phyloP scores from a whole-genome alignment of 208 protist genomes.

The Leishmania gerbilli region DNA sequence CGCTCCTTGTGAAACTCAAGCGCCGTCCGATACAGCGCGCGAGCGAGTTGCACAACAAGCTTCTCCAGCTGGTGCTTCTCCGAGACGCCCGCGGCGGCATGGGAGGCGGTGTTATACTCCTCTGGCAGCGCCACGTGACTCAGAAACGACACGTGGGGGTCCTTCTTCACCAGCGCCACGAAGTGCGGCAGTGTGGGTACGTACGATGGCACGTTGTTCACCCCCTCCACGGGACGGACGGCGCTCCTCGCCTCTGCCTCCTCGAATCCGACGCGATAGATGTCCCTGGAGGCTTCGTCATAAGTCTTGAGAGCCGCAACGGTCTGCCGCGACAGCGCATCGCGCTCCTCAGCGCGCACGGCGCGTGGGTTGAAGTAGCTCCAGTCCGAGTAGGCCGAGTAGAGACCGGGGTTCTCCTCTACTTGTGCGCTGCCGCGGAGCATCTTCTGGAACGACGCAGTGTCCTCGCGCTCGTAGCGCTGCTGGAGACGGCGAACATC shows the following conservation, averaged over 20 bases:
- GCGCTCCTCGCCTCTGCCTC: constrained; percentile 32
- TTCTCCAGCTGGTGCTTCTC: constrained; percentile 51
- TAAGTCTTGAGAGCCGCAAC: constrained; percentile 66
- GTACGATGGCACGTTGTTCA: constrained; percentile 45
- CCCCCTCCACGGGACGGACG: constrained; percentile 36
- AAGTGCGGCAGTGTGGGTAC: constrained; percentile 82
- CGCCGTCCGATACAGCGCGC: constrained; percentile 59
- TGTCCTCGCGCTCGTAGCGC: constrained; percentile 81
- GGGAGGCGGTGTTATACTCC: constrained; percentile 17
- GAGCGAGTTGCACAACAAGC: constrained; percentile 58
- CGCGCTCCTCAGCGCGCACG: constrained; percentile 75
- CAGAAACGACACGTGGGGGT: constrained; percentile 74
- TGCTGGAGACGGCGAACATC: constrained; percentile 80
- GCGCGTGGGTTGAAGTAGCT: constrained; percentile 85
- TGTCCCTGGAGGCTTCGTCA: constrained; percentile 56
- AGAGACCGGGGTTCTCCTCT: constrained; percentile 57
- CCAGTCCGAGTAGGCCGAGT: constrained; percentile 72
- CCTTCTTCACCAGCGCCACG: constrained; percentile 65
- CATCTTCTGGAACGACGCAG: constrained; percentile 60
- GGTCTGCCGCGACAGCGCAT: constrained; percentile 49
- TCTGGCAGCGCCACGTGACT: constrained; percentile 48
- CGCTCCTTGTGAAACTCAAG: constrained; percentile 73
- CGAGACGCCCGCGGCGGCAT: not conserved
- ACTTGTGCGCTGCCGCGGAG: constrained; percentile 26
- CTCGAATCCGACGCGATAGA: constrained; percentile 72